Evolutionary conservation across 2,329 filamentous ascomycete genomes (phyloP), one percentile per base, ranked within the genome.

Genomic region (Fusarium ambrosium): DNA sequence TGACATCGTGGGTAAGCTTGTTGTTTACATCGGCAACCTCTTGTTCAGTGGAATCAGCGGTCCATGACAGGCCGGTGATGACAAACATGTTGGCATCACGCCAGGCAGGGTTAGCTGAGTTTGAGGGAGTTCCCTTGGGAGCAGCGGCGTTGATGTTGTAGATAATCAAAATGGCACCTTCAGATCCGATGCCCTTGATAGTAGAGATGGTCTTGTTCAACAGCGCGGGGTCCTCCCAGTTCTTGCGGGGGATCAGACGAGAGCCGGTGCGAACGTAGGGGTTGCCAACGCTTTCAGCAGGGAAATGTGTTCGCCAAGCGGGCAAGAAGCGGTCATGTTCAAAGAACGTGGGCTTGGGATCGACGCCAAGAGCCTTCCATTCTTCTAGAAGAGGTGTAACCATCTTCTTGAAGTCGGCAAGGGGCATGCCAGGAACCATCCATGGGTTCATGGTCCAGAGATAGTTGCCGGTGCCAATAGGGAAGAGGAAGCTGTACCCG

Each of bases 71-170:
- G 9, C 73, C 64, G 36, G 81, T 77, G 16, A 80, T 74, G 48
- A 84, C 69, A 62, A 84, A 83, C n/a, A 79, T 76, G n/a, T 82
- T 68, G 11, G 84, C 79, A 24, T 81, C 80, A 32, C 85, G 79
- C 82, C 85, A 87, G 2, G 83, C 83, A 1, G 85, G 84, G 68
- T 85, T 85, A 6, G 84, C 72, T 1, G 84, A 83, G 67, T 80
- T 83, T 67, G 83, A 77, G 27, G 83, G 74, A 27, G 77, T 79
- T 9, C 71, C 67, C 34, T 73, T 78, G 5, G 62, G 69, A 37
- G 70, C 66, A 13, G 69, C 73, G 2, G 73, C 77, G 22, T 73
- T 75, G 66, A 75, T 75, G n/a, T 75, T 75, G 27, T 73, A 75
- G 14, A 73, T 58, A 8, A 75, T 51, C 8, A 75, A 22, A 4